These are phyloP conservation scores for Penicillium roqueforti DNA, from an alignment of 495 filamentous ascomycete species.

Conservation along the genomic window DNA sequence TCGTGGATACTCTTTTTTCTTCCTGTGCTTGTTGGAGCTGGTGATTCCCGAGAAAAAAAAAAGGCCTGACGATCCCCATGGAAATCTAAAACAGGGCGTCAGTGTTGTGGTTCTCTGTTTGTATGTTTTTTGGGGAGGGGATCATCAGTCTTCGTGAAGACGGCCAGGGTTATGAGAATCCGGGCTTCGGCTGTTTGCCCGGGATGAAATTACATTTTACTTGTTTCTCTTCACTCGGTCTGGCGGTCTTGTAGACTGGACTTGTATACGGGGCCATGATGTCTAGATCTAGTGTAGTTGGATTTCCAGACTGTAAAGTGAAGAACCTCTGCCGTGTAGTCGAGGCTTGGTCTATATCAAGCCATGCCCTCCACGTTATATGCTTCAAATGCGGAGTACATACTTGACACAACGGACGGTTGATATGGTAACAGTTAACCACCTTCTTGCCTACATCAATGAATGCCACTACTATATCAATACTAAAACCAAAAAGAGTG, in stretches of 20 bases:
- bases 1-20: constrained; percentile 11
- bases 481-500: neutral
- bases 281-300: neutral
- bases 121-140: constrained; percentile 17
- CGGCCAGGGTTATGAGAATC: constrained; percentile 31
- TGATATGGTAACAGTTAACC: neutral
- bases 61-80: constrained; percentile 22
- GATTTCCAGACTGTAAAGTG: neutral
- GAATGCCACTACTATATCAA: neutral
- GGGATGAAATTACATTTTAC: constrained; percentile 30
- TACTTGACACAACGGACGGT: neutral
- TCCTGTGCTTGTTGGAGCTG: constrained; percentile 17
- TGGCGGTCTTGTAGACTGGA: constrained; percentile 2
- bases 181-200: constrained; percentile 28
- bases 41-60: constrained; percentile 11
- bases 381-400: neutral
- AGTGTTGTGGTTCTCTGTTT: constrained; percentile 24
- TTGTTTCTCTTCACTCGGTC: constrained; percentile 24
- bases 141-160: constrained; percentile 24
- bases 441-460: neutral
- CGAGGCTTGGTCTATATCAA: neutral
- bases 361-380: neutral
- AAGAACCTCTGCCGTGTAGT: neutral
- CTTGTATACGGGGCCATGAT: neutral
- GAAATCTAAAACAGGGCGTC: constrained; percentile 22